Conservation (phyloP, 192 early-diverging fungal species). For the Glomus cerebriforme region DNA sequence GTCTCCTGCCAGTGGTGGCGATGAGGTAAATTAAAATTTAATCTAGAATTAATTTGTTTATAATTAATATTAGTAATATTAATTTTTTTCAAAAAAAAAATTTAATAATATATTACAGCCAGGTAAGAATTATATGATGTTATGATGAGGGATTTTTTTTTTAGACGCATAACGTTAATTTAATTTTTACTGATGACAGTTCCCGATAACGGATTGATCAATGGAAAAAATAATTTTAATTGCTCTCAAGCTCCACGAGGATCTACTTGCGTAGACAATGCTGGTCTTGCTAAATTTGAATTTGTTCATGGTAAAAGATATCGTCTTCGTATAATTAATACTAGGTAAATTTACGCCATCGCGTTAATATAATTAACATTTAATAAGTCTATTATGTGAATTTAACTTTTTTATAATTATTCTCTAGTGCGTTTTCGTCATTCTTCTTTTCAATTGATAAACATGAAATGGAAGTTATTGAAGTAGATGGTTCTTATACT, state of each 20-base stretch:
- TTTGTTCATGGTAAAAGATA: slow-evolving; percentile 44
- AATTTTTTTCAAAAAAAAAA: slow-evolving; percentile 8
- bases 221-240: slow-evolving; percentile 46
- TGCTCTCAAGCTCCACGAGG: slow-evolving; percentile 36
- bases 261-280: slow-evolving; percentile 28
- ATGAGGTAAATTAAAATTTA: slow-evolving; percentile 12
- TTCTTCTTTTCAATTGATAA: slow-evolving; percentile 72
- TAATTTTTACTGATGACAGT: neutral
- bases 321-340: slow-evolving; percentile 64
- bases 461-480: slow-evolving; percentile 68
- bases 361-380: no score
- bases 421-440: slow-evolving; percentile 53
- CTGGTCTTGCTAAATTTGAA: slow-evolving; percentile 36
- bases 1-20: slow-evolving; percentile 27
- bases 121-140: no score
- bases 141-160: neutral
- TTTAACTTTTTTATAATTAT: neutral
- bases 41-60: no score
- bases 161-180: neutral
- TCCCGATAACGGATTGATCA: slow-evolving; percentile 56
- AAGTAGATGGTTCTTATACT: slow-evolving; percentile 61
- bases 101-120: neutral
- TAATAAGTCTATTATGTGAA: neutral
- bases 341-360: slow-evolving; percentile 33
- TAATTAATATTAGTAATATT: no score